A percentile compares a stretch with the other conserved stretches of the same genome.
phyloP scores from a whole-genome alignment of 257 asterid genomes.

The Mentha longifolia region DNA sequence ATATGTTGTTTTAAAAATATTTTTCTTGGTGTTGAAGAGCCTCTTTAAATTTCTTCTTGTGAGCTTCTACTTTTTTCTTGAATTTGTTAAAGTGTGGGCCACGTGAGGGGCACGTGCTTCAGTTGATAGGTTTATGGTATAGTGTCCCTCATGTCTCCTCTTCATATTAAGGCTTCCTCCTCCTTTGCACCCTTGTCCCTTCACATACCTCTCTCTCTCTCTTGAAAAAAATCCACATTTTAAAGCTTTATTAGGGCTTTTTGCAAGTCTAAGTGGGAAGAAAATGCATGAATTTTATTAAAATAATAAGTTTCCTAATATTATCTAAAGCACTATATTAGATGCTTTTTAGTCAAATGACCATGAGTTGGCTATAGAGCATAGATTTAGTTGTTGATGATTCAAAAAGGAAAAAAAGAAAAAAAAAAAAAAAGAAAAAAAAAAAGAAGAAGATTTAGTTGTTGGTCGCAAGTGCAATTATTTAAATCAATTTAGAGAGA shows the following conservation, averaged over 20 bases:
- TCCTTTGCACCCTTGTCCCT: conserved; percentile 29
- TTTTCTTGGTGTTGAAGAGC: too few species aligned
- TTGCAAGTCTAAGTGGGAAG: not conserved
- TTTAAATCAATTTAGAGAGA: not conserved
- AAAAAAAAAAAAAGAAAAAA: too few species aligned
- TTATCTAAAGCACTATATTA: conserved; percentile 3
- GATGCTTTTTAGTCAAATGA: not conserved
- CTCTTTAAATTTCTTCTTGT: too few species aligned
- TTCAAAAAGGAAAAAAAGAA: too few species aligned
- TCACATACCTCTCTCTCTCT: too few species aligned
- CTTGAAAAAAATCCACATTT: too few species aligned
- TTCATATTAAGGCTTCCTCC: conserved; percentile 4
- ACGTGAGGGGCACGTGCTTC: conserved; percentile 55
- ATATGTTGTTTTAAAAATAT: too few species aligned
- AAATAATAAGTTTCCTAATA: not conserved
- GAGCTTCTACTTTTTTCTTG: too few species aligned
- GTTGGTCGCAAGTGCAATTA: too few species aligned
- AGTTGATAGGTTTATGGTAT: conserved; percentile 40
- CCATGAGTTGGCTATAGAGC: conserved; percentile 11
- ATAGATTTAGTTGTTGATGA: not conserved
- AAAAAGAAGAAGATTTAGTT: too few species aligned
- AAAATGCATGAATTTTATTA: not conserved
- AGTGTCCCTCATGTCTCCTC: conserved; percentile 44
- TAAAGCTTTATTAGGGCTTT: not conserved
- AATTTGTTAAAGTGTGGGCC: not conserved